Base-by-base conservation (phyloP, 106 monocot species). In the Dioscorea dumetorum region DNA sequence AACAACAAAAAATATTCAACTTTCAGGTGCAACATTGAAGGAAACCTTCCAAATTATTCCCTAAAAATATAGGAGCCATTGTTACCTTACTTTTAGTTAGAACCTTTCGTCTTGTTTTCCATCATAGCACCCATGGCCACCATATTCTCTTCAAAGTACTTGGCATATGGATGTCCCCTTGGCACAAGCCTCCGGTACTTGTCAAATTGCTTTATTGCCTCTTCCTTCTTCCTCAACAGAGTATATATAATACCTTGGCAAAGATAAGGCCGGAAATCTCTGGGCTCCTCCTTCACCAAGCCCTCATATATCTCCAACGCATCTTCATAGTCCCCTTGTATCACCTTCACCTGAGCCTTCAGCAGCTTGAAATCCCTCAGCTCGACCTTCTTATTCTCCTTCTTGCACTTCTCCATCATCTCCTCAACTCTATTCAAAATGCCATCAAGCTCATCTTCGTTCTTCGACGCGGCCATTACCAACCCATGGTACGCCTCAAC, bases 401-500 rank as follows among this genome's bases (percentile, higher is more conserved):
- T 82, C 74, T 70, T 77, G 77, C 93, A 94, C 48, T 66, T 49
- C 60, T 76, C 81, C 68, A 89, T 77, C 15, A 85, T 78, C 2
- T 60, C 49, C 52, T 79, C 75, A 8, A 94, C 63, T 28, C 86
- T 68, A 50, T 82, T 72, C 58, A 82, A 35, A 6, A 89, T 34
- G 22, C 22, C 48, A 8, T 58, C 61, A 48, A 93, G 70, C 18
- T 83, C 79, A 5, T 48, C 77, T 0, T 48, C 72, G 24, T 35
- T 33, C 58, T 63, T 51, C 2, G 63, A 60, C 48, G 87, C 77
- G 14, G 74, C 68, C 81, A 87, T 67, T 7, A 94, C 76, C 14
- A 94, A 80, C 50, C 90, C 94, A 34, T 94, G 94, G 65, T 90
- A 94, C 4, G 94, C 94, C 63, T 94, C 94, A 13, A 87, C 90